Base-by-base conservation (phyloP, 257 asterid species). In the Catharanthus roseus region DNA sequence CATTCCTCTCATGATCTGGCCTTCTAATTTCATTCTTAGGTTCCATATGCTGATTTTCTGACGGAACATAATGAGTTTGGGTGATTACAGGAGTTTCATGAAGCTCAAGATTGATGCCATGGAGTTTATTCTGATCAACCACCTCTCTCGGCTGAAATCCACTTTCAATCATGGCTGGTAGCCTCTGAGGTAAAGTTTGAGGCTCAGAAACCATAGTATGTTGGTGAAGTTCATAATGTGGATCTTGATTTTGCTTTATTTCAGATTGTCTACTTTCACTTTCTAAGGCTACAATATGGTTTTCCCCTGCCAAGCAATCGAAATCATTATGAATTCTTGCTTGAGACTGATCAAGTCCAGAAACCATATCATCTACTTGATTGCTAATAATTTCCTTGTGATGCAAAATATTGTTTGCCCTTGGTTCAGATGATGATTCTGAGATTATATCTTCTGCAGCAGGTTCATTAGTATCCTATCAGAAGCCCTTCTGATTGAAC, bases 31-130 rank as follows among this genome's bases (percentile, higher is more conserved):
- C 75, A 42, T 39, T 70, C 3, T 36, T 65, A 71, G 70, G 10
- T 7, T 72, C 69, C 64, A 18, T 1, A 3, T 28, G 15, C 21
- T 72, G 72, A 67, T 60, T 31, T 8, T 78, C 77, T 13, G 34
- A 72, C 39, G 61, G 49, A 58, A 56, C 47, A 36, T 68, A 57
- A 9, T 78, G 81, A 58, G 83, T 61, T 65, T 82, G 88, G 45
- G 72, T 31, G 11, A 67, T 73, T 58, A 76, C 72, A 11, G 83
- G 78, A 53, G 85, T 69, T 24, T 81, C 88, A 51, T 81, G 80
- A 41, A 82, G 85, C 68, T 84, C 69, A n/a, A 75, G 75, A 61
- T 69, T 72, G 62, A 19, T 55, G 0, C 31, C 45, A 41, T 64
- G 50, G 44, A 71, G 56, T 21, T 44, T 78, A 67, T 38, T 60